phyloP scores from a whole-genome alignment of 768 basidiomycete genomes.

The Amanita subjunquillea region DNA sequence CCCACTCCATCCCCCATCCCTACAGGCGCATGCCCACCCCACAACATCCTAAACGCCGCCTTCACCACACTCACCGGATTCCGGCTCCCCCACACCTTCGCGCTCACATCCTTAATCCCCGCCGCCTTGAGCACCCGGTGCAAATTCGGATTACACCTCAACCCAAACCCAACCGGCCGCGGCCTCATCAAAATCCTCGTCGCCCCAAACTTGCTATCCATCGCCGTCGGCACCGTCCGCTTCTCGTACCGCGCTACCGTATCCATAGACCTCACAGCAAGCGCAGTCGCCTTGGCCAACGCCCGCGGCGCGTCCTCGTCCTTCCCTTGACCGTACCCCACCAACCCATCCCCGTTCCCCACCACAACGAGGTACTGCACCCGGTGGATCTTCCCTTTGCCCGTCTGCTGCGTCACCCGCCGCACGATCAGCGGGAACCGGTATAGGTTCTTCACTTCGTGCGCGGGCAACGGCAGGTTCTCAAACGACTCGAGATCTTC shows the following conservation, averaged over 20 bases:
- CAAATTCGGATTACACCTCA: slow-evolving; percentile 80
- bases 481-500: slow-evolving; percentile 16
- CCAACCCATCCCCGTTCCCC: slow-evolving; percentile 75
- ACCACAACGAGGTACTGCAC: slow-evolving; percentile 57
- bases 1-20: slow-evolving; percentile 79
- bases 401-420: slow-evolving; percentile 79
- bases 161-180: slow-evolving; percentile 82
- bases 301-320: slow-evolving; percentile 47
- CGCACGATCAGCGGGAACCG: slow-evolving; percentile 36
- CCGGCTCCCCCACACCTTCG: slow-evolving; percentile 90
- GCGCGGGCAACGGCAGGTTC: slow-evolving; percentile 15
- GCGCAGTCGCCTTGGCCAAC: slow-evolving; percentile 41
- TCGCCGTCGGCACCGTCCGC: slow-evolving; percentile 91
- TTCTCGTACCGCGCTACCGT: slow-evolving; percentile 89
- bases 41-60: slow-evolving; percentile 71
- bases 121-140: slow-evolving; percentile 89
- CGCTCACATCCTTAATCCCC: slow-evolving; percentile 90
- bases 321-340: slow-evolving; percentile 79
- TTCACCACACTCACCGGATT: slow-evolving; percentile 86
- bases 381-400: slow-evolving; percentile 80
- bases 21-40: slow-evolving; percentile 72
- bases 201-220: slow-evolving; percentile 75
- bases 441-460: slow-evolving; percentile 19
- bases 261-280: slow-evolving; percentile 85
- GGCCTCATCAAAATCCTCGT: slow-evolving; percentile 76